Base-by-base conservation (phyloP, 148 eudicot species). In the Fallopia convolvulus region DNA sequence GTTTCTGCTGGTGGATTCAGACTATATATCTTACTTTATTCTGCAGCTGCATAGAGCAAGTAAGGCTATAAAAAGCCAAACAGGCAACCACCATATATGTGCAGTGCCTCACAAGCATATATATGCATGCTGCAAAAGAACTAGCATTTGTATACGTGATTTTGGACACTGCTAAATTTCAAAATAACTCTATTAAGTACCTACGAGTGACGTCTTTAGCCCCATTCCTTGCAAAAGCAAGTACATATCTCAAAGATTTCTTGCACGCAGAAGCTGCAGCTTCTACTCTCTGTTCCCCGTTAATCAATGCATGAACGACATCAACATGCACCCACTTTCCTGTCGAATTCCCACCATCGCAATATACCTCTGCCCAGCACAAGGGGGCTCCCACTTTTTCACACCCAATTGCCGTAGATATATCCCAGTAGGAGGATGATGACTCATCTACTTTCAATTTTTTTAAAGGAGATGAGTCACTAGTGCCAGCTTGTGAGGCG, bases 131-230 rank as follows among this genome's bases (percentile, higher is more conserved):
- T 68, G 44, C 72, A 33, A 13, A 68, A 14, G 42, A 6, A 13
- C 11, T 6, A 66, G 9, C 40, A 68, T 42, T 14, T 68, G 42
- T 13, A 68, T 68, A 36, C 20, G 39, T 36, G 9, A 68, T 15
- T 68, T 8, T 5, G 46, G 21, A 36, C 20, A 68, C 72, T 39
- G 17, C 72, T 68, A 68, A 68, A 47, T 7, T 10, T 42, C 48
- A 44, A 26, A 65, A 47, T 33, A 77, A 75, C 15, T 26, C 26
- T 14, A 32, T 20, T 41, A 74, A 75, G 39, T 77, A 95, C 99
- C 99, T 95, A 89, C 99, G 97, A 32, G 99, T 95, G 78, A 95
- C 99, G 75, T 95, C 99, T 88, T 95, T 95, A 79, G 90, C 97
- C 47, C 99, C 99, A 81, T 78, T 80, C 48, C 97, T 97, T 73